Percentiles rank a stretch among this genome's conserved stretches.
phyloP scores from a whole-genome alignment of 2,329 filamentous ascomycete species.

The Zymoseptoria crescenta region DNA sequence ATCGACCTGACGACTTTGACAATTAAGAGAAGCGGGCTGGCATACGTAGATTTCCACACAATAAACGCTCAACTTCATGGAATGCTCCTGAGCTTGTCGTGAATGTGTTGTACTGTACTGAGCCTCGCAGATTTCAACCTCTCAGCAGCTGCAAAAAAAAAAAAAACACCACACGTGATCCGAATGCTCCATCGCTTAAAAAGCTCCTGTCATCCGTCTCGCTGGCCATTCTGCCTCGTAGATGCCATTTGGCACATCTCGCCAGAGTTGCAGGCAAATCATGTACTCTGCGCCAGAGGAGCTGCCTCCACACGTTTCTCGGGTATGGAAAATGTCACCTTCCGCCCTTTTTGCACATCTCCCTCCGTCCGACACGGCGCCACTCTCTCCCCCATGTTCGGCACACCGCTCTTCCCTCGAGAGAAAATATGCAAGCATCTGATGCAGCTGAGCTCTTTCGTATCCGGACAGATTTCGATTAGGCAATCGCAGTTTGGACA shows the following conservation, averaged over 20 bases:
- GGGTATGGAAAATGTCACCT: neutral
- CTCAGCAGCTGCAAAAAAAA: too few species aligned
- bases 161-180: neutral
- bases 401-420: neutral
- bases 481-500: neutral
- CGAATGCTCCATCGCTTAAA: neutral
- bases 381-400: neutral
- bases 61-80: neutral
- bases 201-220: neutral
- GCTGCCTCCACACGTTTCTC: neutral
- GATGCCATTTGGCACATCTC: too few species aligned
- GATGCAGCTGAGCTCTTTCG: neutral
- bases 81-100: neutral
- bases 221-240: neutral
- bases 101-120: neutral
- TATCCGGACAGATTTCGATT: neutral
- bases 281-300: neutral
- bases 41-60: too few species aligned
- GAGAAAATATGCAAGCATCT: neutral
- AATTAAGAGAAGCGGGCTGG: slow-evolving; percentile 2
- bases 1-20: slow-evolving; percentile 6
- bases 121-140: too few species aligned
- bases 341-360: neutral
- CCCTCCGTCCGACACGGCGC: neutral
- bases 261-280: neutral